phyloP scores from a whole-genome alignment of 2,329 filamentous ascomycete genomes.

The Zasmidium angulare region DNA sequence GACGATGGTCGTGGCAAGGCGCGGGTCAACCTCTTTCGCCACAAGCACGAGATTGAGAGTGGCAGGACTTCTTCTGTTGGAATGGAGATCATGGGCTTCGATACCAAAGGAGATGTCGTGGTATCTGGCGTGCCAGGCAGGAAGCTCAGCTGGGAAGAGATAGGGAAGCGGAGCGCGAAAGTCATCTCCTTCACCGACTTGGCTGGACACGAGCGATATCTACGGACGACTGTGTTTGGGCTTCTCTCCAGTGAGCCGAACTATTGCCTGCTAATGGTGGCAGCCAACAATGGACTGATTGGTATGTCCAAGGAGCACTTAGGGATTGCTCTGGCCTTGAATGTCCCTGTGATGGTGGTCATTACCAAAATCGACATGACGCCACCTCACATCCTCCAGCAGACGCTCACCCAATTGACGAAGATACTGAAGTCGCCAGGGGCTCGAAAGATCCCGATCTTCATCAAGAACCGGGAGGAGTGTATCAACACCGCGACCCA shows the following conservation, averaged over 20 bases:
- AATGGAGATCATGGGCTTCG: slow-evolving; percentile 99
- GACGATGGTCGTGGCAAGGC: slow-evolving; percentile 94
- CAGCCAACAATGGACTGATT: slow-evolving; percentile 93
- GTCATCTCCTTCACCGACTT: slow-evolving; percentile 96
- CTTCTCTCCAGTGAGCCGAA: slow-evolving; percentile 92
- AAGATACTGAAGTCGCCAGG: slow-evolving; percentile 93
- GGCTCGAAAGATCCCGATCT: slow-evolving; percentile 91
- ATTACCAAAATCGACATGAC: slow-evolving; percentile 99
- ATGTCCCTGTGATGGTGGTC: slow-evolving; percentile 99
- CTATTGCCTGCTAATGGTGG: slow-evolving; percentile 97
- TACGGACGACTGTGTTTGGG: slow-evolving; percentile 94
- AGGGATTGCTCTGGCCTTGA: slow-evolving; percentile 88
- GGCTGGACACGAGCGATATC: slow-evolving; percentile 91
- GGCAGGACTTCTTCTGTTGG: slow-evolving; percentile 94
- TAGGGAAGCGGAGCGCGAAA: slow-evolving; percentile 89
- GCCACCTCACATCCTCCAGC: slow-evolving; percentile 88
- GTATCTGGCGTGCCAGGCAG: slow-evolving; percentile 79
- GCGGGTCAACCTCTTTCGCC: slow-evolving; percentile 90
- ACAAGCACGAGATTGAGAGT: slow-evolving; percentile 97
- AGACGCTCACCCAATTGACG: slow-evolving; percentile 87
- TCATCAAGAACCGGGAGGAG: slow-evolving; percentile 87
- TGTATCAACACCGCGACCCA: slow-evolving; percentile 94
- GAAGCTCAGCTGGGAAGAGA: slow-evolving; percentile 94
- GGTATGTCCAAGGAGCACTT: slow-evolving; percentile 96
- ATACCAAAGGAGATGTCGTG: slow-evolving; percentile 79